Conservation (phyloP, 2,329 filamentous ascomycete species). For the Fusarium cyanostomum region DNA sequence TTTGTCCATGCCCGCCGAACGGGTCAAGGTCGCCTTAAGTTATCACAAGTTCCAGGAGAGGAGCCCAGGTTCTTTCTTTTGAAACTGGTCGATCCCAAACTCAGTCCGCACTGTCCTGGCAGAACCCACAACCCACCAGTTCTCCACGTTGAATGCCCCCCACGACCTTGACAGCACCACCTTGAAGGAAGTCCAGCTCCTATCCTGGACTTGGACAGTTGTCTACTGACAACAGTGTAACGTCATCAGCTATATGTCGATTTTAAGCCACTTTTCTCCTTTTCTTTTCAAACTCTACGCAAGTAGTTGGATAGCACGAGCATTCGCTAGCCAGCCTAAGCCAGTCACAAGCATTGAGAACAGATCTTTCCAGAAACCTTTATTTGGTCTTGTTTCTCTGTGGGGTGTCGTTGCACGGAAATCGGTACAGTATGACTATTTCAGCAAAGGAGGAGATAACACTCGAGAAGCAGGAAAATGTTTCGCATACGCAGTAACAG, state of each 20-base stretch:
- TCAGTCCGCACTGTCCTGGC: conserved; percentile 4
- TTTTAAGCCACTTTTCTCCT: not conserved
- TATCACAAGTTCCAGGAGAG: not conserved
- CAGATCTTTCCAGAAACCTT: not conserved
- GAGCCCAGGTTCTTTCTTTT: not conserved
- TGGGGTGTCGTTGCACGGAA: not conserved
- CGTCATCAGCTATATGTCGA: conserved; percentile 21
- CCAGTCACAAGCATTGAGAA: not conserved
- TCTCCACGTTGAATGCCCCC: conserved; percentile 6
- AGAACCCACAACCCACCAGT: not conserved
- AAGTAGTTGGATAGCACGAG: not conserved
- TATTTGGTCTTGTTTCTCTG: conserved; percentile 1
- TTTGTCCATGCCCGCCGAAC: conserved; percentile 4
- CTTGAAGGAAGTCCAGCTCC: not conserved
- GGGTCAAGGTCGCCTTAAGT: not conserved
- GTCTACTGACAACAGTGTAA: conserved; percentile 7
- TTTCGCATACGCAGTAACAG: not conserved
- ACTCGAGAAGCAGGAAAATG: not conserved
- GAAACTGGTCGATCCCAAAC: not conserved
- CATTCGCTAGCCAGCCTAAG: not conserved
- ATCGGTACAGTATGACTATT: not conserved
- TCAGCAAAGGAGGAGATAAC: not conserved
- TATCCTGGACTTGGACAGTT: not conserved
- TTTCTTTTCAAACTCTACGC: conserved; percentile 14
- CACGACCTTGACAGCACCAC: conserved; percentile 9